Evolutionary conservation across 176 grass and related monocot genomes (phyloP), one percentile per base, ranked within the genome.

Genomic region (Poa pratensis): DNA sequence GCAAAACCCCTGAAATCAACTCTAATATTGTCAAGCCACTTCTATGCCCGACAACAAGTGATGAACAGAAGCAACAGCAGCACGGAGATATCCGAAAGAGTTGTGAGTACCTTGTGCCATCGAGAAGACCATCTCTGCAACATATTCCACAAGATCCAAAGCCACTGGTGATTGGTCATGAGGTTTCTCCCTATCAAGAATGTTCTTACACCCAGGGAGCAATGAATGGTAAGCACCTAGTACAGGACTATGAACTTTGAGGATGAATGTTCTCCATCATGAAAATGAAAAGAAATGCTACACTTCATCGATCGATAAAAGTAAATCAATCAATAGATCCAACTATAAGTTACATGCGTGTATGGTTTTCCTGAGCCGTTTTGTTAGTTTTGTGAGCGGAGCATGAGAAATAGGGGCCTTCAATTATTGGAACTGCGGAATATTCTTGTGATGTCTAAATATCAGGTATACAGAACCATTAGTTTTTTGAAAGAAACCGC

Each of bases 151-250:
- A 98, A 79, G 94, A 90, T 75, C 67, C 52, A 10, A 89, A 88
- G 43, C 51, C 83, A 12, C 3, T 75, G 40, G 63, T 79, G 15
- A 70, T 83, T 15, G 86, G 67, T 17, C 89, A 96, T 75, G 94
- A 87, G 58, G n/a, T 80, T 28, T 72, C 90, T 20, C 7, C 87
- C 0, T 76, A 84, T 6, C 76, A 80, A 0, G 82, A 91, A 23
- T 90, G 89, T 84, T 88, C 94, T 66, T 96, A 85, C 61, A 69
- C 86, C 23, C 94, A 96, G 55, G 94, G 77, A 35, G 94, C 91
- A 14, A 22, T 93, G 35, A 96, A 96, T 5, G 94, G 94, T 96
- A 91, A 50, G 86, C 46, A 86, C 28, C 32, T 32, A 35, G 34
- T 35, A 35, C 34, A 35, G 34, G 34, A 35, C 34, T 35, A 35